Evolutionary conservation across 139 green algal genomes (phyloP).

Genomic region (Chlorella ohadii): DNA sequence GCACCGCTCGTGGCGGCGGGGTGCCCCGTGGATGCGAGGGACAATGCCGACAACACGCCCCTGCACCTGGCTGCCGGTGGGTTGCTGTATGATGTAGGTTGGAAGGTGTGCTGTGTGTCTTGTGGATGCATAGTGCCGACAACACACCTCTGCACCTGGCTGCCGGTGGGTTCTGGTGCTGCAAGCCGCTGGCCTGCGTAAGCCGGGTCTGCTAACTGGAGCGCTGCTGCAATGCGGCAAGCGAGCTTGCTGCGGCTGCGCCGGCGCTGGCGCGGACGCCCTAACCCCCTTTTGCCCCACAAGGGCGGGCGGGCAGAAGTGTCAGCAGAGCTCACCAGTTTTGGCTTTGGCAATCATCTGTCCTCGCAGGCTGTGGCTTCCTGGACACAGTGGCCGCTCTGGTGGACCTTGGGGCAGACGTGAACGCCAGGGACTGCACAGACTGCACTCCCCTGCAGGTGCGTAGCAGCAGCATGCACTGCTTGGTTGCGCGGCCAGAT

Average conservation of each 20-base stretch:
- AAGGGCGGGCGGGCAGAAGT: too few relatives aligned
- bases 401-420: conserved; percentile 56
- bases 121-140: conserved; percentile 54
- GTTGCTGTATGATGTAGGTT: background rate
- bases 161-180: conserved; percentile 43
- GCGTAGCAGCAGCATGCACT: too few relatives aligned
- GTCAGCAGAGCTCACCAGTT: too few relatives aligned
- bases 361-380: conserved; percentile 62
- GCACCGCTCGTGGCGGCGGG: conserved; percentile 57
- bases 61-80: conserved; percentile 67
- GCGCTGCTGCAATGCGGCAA: too few relatives aligned
- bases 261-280: too few relatives aligned
- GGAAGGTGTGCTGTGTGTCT: too few relatives aligned
- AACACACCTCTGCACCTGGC: conserved; percentile 76
- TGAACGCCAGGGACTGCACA: conserved; percentile 59
- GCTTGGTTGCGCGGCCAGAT: too few relatives aligned
- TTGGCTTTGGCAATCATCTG: background rate
- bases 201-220: too few relatives aligned
- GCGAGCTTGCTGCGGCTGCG: too few relatives aligned
- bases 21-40: conserved; percentile 51
- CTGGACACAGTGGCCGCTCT: conserved; percentile 61
- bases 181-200: too few relatives aligned
- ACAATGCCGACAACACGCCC: conserved; percentile 69
- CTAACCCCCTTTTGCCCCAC: too few relatives aligned
- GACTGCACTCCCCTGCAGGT: conserved; percentile 62